These are phyloP conservation scores for Corynespora cassiicola DNA, from an alignment of 2,329 filamentous ascomycete genomes.

Conservation along the genomic window DNA sequence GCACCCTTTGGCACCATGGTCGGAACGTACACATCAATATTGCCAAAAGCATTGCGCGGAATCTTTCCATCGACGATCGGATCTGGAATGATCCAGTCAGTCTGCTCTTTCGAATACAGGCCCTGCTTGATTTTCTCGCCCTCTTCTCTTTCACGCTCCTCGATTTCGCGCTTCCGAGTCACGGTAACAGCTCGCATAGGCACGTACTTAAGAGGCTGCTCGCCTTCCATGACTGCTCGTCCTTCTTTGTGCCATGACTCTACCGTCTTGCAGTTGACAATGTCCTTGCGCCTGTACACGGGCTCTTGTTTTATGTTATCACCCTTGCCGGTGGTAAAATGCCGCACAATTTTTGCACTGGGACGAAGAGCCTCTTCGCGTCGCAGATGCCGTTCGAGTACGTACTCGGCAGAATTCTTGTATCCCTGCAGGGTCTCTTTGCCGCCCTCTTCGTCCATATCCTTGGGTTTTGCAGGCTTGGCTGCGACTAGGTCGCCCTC, in stretches of 20 bases:
- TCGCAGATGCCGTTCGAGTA: slow-evolving; percentile 83
- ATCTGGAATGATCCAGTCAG: slow-evolving; percentile 91
- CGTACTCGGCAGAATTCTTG: slow-evolving; percentile 84
- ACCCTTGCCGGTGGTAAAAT: slow-evolving; percentile 78
- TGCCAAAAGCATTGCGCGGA: slow-evolving; percentile 93
- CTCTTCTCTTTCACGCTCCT: slow-evolving; percentile 78
- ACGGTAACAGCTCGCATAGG: slow-evolving; percentile 91
- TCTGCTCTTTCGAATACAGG: slow-evolving; percentile 83
- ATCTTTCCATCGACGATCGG: slow-evolving; percentile 86
- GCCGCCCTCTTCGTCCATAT: slow-evolving; percentile 75
- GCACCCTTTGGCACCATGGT: slow-evolving; percentile 91
- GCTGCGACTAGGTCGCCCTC: slow-evolving; percentile 75
- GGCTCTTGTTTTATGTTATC: slow-evolving; percentile 76
- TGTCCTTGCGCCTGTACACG: slow-evolving; percentile 79
- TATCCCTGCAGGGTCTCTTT: slow-evolving; percentile 83
- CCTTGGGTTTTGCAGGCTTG: slow-evolving; percentile 66
- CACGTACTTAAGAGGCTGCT: slow-evolving; percentile 81
- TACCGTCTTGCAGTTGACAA: slow-evolving; percentile 84
- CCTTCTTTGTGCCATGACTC: slow-evolving; percentile 99
- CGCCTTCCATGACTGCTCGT: slow-evolving; percentile 72
- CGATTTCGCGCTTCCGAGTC: slow-evolving; percentile 85
- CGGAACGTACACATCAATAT: slow-evolving; percentile 93
- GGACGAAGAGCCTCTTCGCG: slow-evolving; percentile 87
- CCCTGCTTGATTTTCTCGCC: slow-evolving; percentile 88
- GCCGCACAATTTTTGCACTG: slow-evolving; percentile 71